Evolutionary conservation across 306 rosid genomes (phyloP).

Genomic region (Myrica gale): DNA sequence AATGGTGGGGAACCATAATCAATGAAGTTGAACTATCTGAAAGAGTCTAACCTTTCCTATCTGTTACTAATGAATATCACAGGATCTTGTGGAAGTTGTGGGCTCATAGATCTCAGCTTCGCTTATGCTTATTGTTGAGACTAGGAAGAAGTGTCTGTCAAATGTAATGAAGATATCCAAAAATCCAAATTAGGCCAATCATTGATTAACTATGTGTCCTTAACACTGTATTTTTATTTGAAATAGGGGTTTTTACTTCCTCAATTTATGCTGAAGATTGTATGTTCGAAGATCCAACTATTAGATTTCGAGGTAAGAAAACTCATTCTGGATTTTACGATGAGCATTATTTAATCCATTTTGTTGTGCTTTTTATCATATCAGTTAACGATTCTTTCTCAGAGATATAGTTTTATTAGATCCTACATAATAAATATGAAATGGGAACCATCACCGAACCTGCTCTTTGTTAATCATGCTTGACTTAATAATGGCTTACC

Average conservation of each 20-base stretch:
- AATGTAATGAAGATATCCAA: too few relatives aligned
- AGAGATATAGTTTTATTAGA: neutral
- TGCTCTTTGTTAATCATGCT: neutral
- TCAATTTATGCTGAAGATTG: conserved; percentile 67
- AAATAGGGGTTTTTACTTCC: conserved; percentile 66
- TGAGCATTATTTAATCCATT: neutral
- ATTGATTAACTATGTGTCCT: too few relatives aligned
- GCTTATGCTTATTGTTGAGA: too few relatives aligned
- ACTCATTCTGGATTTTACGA: conserved; percentile 8
- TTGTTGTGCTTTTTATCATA: neutral
- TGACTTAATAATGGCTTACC: neutral
- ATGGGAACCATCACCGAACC: neutral
- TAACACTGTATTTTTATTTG: conserved; percentile 14
- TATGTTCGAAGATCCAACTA: conserved; percentile 88
- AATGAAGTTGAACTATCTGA: neutral
- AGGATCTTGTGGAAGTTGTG: too few relatives aligned
- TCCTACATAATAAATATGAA: neutral
- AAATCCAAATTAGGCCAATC: neutral
- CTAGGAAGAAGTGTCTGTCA: too few relatives aligned
- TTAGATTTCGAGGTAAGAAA: conserved; percentile 62
- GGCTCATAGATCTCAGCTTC: too few relatives aligned
- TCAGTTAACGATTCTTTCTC: too few relatives aligned
- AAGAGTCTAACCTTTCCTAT: neutral
- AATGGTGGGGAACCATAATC: neutral
- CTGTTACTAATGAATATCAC: neutral